Evolutionary conservation across 139 green algal genomes (phyloP).

Genomic region (Coelastrella sp.): DNA sequence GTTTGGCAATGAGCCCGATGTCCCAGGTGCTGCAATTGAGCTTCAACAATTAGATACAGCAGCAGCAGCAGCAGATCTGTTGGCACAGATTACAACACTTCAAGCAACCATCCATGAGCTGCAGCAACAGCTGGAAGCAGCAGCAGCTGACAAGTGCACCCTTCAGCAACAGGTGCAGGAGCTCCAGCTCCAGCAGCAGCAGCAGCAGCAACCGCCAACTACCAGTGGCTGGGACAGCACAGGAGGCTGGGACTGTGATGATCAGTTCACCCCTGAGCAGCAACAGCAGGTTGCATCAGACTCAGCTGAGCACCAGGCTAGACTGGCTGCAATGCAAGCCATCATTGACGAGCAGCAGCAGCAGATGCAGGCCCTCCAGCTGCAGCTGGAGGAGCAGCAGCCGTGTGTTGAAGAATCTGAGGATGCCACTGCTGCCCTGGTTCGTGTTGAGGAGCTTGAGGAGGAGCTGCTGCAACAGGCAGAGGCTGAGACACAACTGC

Average conservation of each 20-base stretch:
- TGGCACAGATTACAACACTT: background rate
- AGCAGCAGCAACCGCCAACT: background rate
- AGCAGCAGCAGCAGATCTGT: background rate
- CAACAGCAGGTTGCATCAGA: too few relatives aligned
- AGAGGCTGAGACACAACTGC: constrained; percentile 35
- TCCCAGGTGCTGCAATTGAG: background rate
- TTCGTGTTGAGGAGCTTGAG: constrained; percentile 30
- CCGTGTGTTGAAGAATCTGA: background rate
- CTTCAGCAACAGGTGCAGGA: constrained; percentile 5
- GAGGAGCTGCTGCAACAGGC: constrained; percentile 31
- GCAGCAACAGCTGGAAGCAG: constrained; percentile 16
- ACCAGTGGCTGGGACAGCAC: background rate
- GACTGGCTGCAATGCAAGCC: constrained; percentile 28
- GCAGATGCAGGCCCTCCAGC: background rate
- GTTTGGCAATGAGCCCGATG: background rate
- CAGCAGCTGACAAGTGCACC: too few relatives aligned
- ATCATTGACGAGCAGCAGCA: background rate
- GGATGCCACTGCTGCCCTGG: constrained; percentile 4
- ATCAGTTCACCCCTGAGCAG: too few relatives aligned
- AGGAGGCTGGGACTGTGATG: background rate
- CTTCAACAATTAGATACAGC: background rate
- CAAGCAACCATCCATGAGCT: background rate
- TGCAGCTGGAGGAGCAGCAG: constrained; percentile 36
- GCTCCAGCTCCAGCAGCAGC: constrained; percentile 31
- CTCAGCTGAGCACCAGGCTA: too few relatives aligned